A percentile compares a stretch with the other conserved stretches of the same genome.
Evolutionary conservation across 108 stramenopile species (phyloP).

Genomic region (Chaetoceros muelleri): DNA sequence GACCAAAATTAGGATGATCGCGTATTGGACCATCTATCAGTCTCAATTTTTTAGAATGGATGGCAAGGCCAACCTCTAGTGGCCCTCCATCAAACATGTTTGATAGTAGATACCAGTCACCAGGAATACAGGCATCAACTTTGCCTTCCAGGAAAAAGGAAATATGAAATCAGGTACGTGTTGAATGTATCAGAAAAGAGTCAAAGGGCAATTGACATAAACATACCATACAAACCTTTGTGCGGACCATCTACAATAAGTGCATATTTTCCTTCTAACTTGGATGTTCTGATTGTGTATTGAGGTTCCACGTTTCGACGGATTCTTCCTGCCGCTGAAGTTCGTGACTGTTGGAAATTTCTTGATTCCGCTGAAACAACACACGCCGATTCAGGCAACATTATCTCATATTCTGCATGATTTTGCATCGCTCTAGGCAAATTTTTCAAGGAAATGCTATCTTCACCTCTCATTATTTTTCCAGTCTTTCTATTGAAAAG

Average conservation of each 20-base stretch:
- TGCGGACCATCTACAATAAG: slow-evolving; percentile 1
- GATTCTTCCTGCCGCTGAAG: background rate
- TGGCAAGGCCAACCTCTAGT: slow-evolving; percentile 14
- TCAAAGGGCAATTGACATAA: background rate
- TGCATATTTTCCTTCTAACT: background rate
- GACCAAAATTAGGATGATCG: too few species aligned
- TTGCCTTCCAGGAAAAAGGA: background rate
- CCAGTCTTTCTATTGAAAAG: slow-evolving; percentile 33
- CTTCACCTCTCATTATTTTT: slow-evolving; percentile 21
- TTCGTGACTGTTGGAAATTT: background rate
- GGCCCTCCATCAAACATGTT: slow-evolving; percentile 14
- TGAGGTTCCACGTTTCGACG: background rate
- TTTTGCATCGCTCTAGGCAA: slow-evolving; percentile 14
- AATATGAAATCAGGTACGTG: background rate
- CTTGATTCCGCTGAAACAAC: background rate
- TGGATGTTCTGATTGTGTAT: background rate
- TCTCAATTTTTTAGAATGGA: slow-evolving; percentile 11
- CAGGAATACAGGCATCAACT: slow-evolving; percentile 14
- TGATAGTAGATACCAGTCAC: slow-evolving; percentile 29
- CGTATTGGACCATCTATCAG: too few species aligned
- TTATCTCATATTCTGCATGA: slow-evolving; percentile 33
- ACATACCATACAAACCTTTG: background rate
- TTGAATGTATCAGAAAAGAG: slow-evolving; percentile 1
- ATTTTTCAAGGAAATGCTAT: slow-evolving; percentile 15
- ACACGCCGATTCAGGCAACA: slow-evolving; percentile 6